Percentiles rank a stretch among this genome's conserved stretches.
Conservation (phyloP, 257 asterid genomes). For the Scutellaria baicalensis region DNA sequence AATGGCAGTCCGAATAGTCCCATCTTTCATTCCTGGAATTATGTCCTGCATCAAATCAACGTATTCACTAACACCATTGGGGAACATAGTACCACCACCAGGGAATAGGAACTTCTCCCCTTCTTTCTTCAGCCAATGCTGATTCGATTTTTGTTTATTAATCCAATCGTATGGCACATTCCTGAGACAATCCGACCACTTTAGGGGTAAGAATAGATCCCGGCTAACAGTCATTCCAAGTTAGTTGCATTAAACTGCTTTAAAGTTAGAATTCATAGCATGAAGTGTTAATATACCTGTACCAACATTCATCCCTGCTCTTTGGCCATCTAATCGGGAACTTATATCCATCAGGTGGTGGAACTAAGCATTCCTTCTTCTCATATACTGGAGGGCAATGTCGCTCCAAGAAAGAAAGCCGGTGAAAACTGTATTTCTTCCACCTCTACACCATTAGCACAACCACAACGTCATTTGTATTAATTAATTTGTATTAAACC, state of each 20-base stretch:
- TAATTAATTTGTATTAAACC: background rate
- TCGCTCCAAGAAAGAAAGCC: constrained; percentile 69
- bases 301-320: constrained; percentile 85
- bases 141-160: constrained; percentile 41
- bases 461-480: background rate
- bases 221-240: background rate
- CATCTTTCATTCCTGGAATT: constrained; percentile 48
- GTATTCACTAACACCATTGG: constrained; percentile 36
- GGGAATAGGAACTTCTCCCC: constrained; percentile 52
- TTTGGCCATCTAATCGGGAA: constrained; percentile 83
- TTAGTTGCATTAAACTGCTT: background rate
- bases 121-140: constrained; percentile 52
- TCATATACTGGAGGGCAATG: constrained; percentile 86
- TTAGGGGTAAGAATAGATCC: constrained; percentile 2
- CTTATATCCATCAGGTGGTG: constrained; percentile 86
- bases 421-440: constrained; percentile 53
- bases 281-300: constrained; percentile 41
- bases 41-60: constrained; percentile 42
- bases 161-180: constrained; percentile 61
- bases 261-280: background rate
- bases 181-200: constrained; percentile 22
- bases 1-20: constrained; percentile 45
- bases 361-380: constrained; percentile 73
- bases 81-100: constrained; percentile 60
- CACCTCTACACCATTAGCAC: constrained; percentile 51